These are phyloP conservation scores for Penicillium turbatum DNA, from an alignment of 495 filamentous ascomycete species.

Conservation along the genomic window DNA sequence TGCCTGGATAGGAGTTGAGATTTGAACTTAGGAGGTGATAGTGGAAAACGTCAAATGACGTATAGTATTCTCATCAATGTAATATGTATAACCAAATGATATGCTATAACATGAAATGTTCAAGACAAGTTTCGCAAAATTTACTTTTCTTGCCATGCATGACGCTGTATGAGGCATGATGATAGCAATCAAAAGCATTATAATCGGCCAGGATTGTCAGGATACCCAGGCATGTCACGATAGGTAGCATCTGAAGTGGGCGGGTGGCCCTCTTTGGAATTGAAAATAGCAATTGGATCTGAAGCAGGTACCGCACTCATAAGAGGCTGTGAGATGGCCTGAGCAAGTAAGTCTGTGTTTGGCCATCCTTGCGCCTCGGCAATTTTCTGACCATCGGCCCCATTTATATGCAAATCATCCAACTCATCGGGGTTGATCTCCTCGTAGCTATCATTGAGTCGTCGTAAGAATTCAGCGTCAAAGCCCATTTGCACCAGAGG, in stretches of 20 bases:
- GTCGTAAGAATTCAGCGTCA: constrained; percentile 40
- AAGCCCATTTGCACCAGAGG: constrained; percentile 44
- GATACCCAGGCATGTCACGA: constrained; percentile 15
- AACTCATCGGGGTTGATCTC: constrained; percentile 26
- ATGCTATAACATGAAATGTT: background rate
- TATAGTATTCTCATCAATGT: constrained; percentile 5
- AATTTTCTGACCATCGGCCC: constrained; percentile 2
- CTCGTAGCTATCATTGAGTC: constrained; percentile 35
- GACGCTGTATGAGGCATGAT: constrained; percentile 1
- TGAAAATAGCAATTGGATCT: constrained; percentile 11
- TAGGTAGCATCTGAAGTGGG: constrained; percentile 21
- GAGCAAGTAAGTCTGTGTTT: constrained; percentile 10
- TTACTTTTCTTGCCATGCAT: constrained; percentile 10
- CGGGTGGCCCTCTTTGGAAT: constrained; percentile 17
- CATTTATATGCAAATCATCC: constrained; percentile 22
- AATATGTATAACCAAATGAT: background rate
- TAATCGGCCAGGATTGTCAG: constrained; percentile 8
- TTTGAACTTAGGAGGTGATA: background rate
- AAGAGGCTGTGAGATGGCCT: constrained; percentile 16
- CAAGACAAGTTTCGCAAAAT: background rate
- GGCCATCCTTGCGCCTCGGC: constrained; percentile 20
- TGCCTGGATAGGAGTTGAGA: background rate
- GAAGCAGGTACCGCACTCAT: constrained; percentile 11
- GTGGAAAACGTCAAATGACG: constrained; percentile 10
- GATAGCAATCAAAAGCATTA: constrained; percentile 8